A percentile compares a stretch with the other conserved stretches of the same genome.
Conservation (phyloP, 805 yeast genomes). For the Diddensiella transvaalensis region DNA sequence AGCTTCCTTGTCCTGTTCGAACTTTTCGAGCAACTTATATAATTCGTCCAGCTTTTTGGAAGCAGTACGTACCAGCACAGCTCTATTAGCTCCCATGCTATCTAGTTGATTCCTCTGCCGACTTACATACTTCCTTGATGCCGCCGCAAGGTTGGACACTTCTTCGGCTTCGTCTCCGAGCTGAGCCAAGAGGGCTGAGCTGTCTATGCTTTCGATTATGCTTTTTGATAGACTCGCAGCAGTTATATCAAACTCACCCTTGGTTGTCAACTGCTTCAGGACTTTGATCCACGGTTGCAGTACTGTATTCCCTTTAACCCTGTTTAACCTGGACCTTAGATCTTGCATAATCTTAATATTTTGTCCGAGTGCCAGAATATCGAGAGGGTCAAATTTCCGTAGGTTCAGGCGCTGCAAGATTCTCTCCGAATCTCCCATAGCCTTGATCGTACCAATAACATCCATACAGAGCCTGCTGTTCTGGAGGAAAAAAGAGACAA, state of each 20-base stretch:
- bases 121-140: constrained; percentile 11
- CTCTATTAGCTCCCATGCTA: constrained; percentile 8
- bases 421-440: constrained; percentile 44
- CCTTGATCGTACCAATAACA: constrained; percentile 56
- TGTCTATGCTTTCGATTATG: constrained; percentile 43
- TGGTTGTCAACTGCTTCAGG: constrained; percentile 19
- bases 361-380: constrained; percentile 42
- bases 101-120: constrained; percentile 3
- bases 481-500: constrained; percentile 43
- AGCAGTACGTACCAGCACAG: constrained; percentile 22
- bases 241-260: constrained; percentile 21
- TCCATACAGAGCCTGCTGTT: constrained; percentile 50
- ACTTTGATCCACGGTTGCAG: constrained; percentile 9
- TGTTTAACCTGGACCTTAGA: constrained; percentile 22
- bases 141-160: constrained; percentile 17
- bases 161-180: constrained; percentile 28
- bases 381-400: constrained; percentile 43
- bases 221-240: constrained; percentile 36
- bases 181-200: constrained; percentile 26
- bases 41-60: constrained; percentile 21
- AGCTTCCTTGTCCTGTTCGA: constrained; percentile 25
- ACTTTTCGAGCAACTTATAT: constrained; percentile 28
- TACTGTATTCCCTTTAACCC: not conserved
- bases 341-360: constrained; percentile 38
- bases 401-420: constrained; percentile 35